Base-by-base conservation (phyloP, 2,329 filamentous ascomycete genomes). In the Penicillium aurantiogriseum region DNA sequence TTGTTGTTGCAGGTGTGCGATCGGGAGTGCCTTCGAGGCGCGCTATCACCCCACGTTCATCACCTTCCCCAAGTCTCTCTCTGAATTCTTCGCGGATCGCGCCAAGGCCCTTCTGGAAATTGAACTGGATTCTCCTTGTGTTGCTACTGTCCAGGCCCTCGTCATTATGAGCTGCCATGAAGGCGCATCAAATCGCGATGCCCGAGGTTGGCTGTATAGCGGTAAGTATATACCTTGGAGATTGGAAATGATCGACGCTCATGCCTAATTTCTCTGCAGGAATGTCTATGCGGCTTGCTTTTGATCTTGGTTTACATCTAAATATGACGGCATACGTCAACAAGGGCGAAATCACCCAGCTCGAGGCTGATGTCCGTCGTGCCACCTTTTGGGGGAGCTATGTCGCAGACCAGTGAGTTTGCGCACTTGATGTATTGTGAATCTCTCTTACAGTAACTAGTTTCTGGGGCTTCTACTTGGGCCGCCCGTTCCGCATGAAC, bases 71-170 rank as follows among this genome's bases (percentile, higher is more conserved):
- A 68, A 75, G 27, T 73, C 67, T 1, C 54, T 72, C 3, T 67
- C 71, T 1, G 72, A 75, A 21, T 75, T 74, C 39, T 74, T 75
- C 48, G 75, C 76, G 8, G 74, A 77, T 42, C 68, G 79, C 27
- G 74, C 77, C 1, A 80, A 80, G 57, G 71, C 73, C 7, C 69
- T 79, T 5, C 61, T 81, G 9, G 78, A 81, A 39, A 74, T 80
- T 5, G 79, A 81, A 57, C 64, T 81, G 15, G 79, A 81, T 55
- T 75, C 71, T 27, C 79, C 79, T 1, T 77, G 73, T 43, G 70
- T 81, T n/a, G 77, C 79, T 5, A 81, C 79, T 4, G 75, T 79
- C 8, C 79, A 81, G 53, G 76, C 79, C 2, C 68, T 81, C 42
- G 73, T 78, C 2, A 70, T 81, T 17, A 66, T 81, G 46, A 79